Base-by-base conservation (phyloP, 2,329 filamentous ascomycete species). In the Fusarium sp. region DNA sequence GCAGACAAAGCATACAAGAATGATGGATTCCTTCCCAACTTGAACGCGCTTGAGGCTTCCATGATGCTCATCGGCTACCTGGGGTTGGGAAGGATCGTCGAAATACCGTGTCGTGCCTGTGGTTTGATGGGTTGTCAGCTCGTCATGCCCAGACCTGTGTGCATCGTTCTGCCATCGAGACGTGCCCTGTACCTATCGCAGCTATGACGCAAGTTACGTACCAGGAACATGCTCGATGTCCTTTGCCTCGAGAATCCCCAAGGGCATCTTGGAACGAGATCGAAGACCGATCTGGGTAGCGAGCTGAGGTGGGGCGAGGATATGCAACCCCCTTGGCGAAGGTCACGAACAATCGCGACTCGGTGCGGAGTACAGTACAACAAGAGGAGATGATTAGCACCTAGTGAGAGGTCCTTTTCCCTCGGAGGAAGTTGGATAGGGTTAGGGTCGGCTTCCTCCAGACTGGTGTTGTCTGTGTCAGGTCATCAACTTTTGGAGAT, bases 211-310 rank as follows among this genome's bases (percentile, higher is more conserved):
- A 32, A 38, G 34, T 19, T 34, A 62, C 83, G 75, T 82, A 94
- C 92, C 92, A 61, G 93, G 93, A 62, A 95, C 92, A 77, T 92
- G 86, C 72, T 87, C 85, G 69, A 88, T 83, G 72, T 83, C 83
- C 73, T 76, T 83, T 74, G 91, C 87, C 72, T 94, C 88, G 59
- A 96, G 83, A 60, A 96, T 88, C 50, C 92, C 91, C 66, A 96
- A 83, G 24, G 74, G 74, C 79, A 81, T 81, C 55, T 66, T 69
- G 70, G 70, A 56, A 48, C 30, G 51, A 60, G 48, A 55, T 53
- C 39, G 56, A 48, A 49, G 36, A 34, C 43, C 48, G 56, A 63
- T 24, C 49, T 54, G 40, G 56, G 46, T 28, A 20, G 39, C 40
- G 53, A 51, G 50, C 52, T 55, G 45, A 23, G 39, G 57, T 47